phyloP scores from a whole-genome alignment of 176 grass and related monocot species.

The sorghum (Sorghum bicolor) region DNA sequence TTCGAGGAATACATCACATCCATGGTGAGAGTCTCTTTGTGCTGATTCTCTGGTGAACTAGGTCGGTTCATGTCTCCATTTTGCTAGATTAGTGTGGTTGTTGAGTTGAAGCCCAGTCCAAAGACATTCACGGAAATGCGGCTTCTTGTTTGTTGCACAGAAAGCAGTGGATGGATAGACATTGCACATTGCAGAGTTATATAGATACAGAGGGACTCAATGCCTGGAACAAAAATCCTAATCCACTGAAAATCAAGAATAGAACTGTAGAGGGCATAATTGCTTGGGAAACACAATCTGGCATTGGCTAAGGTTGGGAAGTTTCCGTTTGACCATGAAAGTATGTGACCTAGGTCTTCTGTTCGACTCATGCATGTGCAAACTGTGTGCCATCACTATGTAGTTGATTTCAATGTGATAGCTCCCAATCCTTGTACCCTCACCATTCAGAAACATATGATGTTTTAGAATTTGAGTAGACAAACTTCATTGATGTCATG shows the following conservation, averaged over 20 bases:
- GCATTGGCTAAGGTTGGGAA: background rate
- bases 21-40: constrained; percentile 46
- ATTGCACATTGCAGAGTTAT: background rate
- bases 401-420: background rate
- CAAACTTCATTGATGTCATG: no score
- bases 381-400: background rate
- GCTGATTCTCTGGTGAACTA: background rate
- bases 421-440: background rate
- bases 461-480: background rate
- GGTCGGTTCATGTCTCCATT: background rate
- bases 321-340: background rate
- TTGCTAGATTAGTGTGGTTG: background rate
- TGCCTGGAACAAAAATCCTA: background rate
- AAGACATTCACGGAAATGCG: background rate
- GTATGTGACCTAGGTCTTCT: background rate
- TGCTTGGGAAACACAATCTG: background rate
- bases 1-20: constrained; percentile 76
- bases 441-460: background rate
- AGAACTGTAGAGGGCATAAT: background rate
- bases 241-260: background rate
- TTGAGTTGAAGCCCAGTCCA: background rate
- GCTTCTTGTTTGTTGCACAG: background rate
- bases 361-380: background rate
- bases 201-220: background rate
- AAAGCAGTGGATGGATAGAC: background rate